These are phyloP conservation scores for Penstemon barbatus DNA, from an alignment of 257 asterid genomes.

Conservation along the genomic window DNA sequence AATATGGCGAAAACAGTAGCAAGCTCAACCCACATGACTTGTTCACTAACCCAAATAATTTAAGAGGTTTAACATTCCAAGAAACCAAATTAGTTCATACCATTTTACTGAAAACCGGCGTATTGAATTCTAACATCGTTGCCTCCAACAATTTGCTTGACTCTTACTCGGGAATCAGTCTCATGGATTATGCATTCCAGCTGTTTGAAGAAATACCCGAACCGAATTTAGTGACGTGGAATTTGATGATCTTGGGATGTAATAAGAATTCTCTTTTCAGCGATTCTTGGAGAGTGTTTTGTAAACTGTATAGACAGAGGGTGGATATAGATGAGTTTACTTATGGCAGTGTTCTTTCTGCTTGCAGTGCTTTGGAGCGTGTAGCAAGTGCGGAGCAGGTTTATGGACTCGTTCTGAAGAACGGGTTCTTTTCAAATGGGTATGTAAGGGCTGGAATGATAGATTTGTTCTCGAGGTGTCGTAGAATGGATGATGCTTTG, in stretches of 20 bases:
- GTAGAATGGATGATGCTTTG: conserved; percentile 53
- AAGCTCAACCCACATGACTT: conserved; percentile 30
- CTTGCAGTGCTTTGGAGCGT: conserved; percentile 45
- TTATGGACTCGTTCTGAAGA: conserved; percentile 3
- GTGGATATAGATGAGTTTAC: conserved; percentile 51
- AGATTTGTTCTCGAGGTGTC: conserved; percentile 48
- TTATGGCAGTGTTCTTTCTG: conserved; percentile 63
- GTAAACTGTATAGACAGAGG: conserved; percentile 48
- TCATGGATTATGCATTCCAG: conserved; percentile 47
- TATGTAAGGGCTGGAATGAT: conserved; percentile 71
- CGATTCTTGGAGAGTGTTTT: conserved; percentile 58
- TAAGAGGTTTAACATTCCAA: conserved; percentile 34
- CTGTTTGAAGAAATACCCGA: conserved; percentile 63
- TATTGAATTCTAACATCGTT: conserved; percentile 30
- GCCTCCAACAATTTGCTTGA: conserved; percentile 49
- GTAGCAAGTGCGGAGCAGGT: too few species aligned
- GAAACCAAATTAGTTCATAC: conserved; percentile 55
- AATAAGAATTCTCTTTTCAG: conserved; percentile 47
- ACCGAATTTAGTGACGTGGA: conserved; percentile 58
- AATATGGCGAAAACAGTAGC: conserved; percentile 22
- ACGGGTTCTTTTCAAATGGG: conserved; percentile 58
- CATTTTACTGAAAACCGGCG: conserved; percentile 39
- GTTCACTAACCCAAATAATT: conserved; percentile 37
- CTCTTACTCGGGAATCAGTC: conserved; percentile 41
- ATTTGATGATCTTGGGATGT: conserved; percentile 60